phyloP scores from a whole-genome alignment of 768 basidiomycete genomes.

The Favolaschia claudopus region DNA sequence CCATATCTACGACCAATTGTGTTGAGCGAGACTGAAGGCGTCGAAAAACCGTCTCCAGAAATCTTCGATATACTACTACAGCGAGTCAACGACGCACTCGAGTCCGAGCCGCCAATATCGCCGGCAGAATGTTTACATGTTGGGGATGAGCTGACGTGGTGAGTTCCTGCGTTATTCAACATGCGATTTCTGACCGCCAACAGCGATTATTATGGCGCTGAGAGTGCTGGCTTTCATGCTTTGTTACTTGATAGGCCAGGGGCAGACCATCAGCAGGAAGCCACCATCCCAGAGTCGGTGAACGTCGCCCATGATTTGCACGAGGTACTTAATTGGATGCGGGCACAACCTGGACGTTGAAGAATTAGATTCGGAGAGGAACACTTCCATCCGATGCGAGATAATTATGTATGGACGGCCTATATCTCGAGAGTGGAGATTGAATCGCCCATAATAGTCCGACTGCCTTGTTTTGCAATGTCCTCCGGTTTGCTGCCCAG shows the following conservation, averaged over 20 bases:
- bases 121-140: conserved; percentile 67
- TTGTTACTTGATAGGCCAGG: conserved; percentile 63
- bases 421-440: conserved; percentile 25
- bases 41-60: conserved; percentile 71
- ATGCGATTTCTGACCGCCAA: not conserved
- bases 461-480: conserved; percentile 60
- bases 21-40: conserved; percentile 73
- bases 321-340: conserved; percentile 32
- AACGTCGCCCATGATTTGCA: conserved; percentile 42
- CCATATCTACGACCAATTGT: conserved; percentile 59
- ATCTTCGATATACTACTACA: conserved; percentile 56
- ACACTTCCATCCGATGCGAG: conserved; percentile 13
- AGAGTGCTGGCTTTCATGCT: conserved; percentile 59
- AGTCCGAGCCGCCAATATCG: conserved; percentile 33
- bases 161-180: conserved; percentile 25
- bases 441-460: conserved; percentile 42
- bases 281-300: conserved; percentile 52
- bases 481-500: conserved; percentile 78
- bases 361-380: conserved; percentile 8
- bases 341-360: not conserved
- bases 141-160: conserved; percentile 79
- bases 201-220: conserved; percentile 76
- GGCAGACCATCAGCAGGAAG: conserved; percentile 54
- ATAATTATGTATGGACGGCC: conserved; percentile 3
- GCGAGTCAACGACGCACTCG: conserved; percentile 21